Percentiles rank a stretch among this genome's conserved stretches.
Evolutionary conservation across 768 basidiomycete genomes (phyloP).

Genomic region (Phallus indusiatus): DNA sequence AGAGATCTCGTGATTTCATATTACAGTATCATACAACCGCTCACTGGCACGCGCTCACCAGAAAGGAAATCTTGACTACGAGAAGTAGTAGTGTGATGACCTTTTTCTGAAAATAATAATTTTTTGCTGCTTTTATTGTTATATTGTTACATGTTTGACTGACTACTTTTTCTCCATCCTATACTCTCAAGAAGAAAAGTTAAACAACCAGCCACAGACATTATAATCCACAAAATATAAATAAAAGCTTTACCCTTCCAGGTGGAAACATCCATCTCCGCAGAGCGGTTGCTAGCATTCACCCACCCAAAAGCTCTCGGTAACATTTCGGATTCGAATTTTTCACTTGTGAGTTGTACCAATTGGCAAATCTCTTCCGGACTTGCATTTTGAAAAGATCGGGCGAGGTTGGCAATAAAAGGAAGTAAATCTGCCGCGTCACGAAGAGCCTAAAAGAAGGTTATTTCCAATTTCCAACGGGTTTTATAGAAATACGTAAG

Average conservation of each 20-base stretch:
- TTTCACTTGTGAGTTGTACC: neutral
- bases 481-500: neutral
- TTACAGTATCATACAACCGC: too few species aligned
- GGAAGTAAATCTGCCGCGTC: constrained; percentile 4
- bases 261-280: constrained; percentile 7
- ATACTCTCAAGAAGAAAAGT: neutral
- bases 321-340: constrained; percentile 6
- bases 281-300: constrained; percentile 5
- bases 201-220: constrained; percentile 3
- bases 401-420: neutral
- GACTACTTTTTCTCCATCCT: neutral
- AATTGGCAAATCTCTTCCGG: constrained; percentile 4
- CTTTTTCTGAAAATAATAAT: neutral
- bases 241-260: constrained; percentile 4
- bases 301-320: constrained; percentile 8
- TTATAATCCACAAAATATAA: neutral
- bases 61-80: too few species aligned
- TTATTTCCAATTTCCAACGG: neutral
- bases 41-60: too few species aligned
- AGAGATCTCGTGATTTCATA: too few species aligned
- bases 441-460: constrained; percentile 1
- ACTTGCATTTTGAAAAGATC: neutral
- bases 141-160: neutral
- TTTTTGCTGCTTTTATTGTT: neutral
- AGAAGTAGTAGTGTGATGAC: neutral